These are phyloP conservation scores for Ambrosiella xylebori DNA, from an alignment of 2,329 filamentous ascomycete genomes.

Conservation along the genomic window DNA sequence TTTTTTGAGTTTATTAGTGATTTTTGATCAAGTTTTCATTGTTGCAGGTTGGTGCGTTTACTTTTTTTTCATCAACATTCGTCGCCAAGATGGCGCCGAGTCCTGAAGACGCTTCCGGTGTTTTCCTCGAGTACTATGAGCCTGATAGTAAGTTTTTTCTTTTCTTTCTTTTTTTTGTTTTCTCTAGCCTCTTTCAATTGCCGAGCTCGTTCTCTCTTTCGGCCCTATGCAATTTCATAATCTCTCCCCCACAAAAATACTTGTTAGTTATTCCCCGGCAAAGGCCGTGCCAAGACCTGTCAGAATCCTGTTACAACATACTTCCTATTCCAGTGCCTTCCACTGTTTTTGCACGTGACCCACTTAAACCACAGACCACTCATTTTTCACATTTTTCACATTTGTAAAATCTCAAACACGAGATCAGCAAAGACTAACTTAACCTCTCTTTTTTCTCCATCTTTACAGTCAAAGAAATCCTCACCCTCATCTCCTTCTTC, in stretches of 20 bases:
- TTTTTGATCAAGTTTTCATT: neutral
- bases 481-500: slow-evolving; percentile 28
- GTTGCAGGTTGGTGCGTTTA: neutral
- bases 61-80: neutral
- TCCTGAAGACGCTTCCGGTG: slow-evolving; percentile 8
- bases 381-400: too few species aligned
- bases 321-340: too few species aligned
- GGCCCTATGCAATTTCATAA: neutral
- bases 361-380: too few species aligned
- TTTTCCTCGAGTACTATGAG: slow-evolving; percentile 25
- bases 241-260: neutral
- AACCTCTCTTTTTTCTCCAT: neutral
- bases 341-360: too few species aligned
- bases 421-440: neutral
- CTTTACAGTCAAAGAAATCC: slow-evolving; percentile 21
- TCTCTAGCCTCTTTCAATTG: neutral
- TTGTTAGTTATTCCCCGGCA: neutral
- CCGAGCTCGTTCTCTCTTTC: neutral
- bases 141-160: slow-evolving; percentile 20
- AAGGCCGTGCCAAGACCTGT: neutral
- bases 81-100: slow-evolving; percentile 7
- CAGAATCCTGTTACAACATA: neutral
- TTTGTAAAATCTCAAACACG: too few species aligned
- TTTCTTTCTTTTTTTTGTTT: neutral
- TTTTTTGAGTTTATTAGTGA: neutral